These are phyloP conservation scores for Blepharisma japonicum DNA, from an alignment of 73 alveolate genomes.

Conservation along the genomic window DNA sequence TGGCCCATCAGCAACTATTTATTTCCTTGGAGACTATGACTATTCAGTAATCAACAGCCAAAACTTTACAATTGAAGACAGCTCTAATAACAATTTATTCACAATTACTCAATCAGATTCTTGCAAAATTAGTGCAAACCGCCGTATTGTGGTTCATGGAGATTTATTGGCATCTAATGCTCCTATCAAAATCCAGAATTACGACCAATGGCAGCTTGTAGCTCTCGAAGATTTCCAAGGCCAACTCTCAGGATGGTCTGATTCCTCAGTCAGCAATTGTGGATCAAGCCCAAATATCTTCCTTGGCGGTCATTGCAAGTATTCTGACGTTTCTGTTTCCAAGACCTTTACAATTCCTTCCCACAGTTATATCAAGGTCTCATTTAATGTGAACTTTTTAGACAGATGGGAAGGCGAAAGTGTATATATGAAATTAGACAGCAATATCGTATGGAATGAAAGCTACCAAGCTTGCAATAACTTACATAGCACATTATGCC, in stretches of 20 bases:
- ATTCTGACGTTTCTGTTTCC: slow-evolving; percentile 46
- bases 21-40: too few relatives aligned
- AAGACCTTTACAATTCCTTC: slow-evolving; percentile 65
- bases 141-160: slow-evolving; percentile 10
- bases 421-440: slow-evolving; percentile 36
- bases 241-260: slow-evolving; percentile 22
- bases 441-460: slow-evolving; percentile 1
- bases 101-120: neutral
- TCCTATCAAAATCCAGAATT: neutral
- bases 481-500: neutral
- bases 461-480: slow-evolving; percentile 21
- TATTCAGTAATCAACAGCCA: too few relatives aligned
- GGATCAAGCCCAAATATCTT: neutral
- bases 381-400: slow-evolving; percentile 65
- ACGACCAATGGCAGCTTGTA: slow-evolving; percentile 30
- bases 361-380: slow-evolving; percentile 52
- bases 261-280: neutral
- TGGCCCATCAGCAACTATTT: too few relatives aligned
- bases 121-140: neutral
- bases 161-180: neutral
- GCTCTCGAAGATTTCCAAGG: slow-evolving; percentile 5
- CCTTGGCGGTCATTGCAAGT: slow-evolving; percentile 70
- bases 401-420: slow-evolving; percentile 85
- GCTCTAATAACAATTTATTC: neutral
- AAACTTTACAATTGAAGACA: too few relatives aligned